Base-by-base conservation (phyloP, 192 early-diverging fungal genomes). In the Coemansia asiatica region DNA sequence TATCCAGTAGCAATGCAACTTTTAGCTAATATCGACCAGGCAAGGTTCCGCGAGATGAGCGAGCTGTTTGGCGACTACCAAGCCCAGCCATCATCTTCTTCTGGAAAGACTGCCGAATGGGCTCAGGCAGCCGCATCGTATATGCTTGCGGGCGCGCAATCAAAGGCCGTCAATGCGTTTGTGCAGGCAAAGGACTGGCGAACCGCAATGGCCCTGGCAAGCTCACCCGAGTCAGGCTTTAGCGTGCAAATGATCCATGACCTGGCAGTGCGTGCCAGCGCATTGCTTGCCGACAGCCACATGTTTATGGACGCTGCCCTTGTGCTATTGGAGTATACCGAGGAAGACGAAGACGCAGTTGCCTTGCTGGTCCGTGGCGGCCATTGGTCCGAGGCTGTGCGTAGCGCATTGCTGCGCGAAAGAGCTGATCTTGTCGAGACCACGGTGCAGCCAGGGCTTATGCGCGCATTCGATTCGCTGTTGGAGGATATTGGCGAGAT, bases 371-470 rank as follows among this genome's bases (percentile, higher is more conserved):
- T 92, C 7, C 86, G 88, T 65, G 91, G 92, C 1, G 68, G 78
- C 12, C 75, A 85, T 12, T 97, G 95, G 95, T 76, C 69, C 6
- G 93, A 95, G 69, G 91, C 92, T 1, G 66, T 86, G 26, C 87
- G 95, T 8, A 68, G 85, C 3, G 86, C 86, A 25, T 78, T 87
- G n/a, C 31, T 83, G 31, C 73, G 85, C 40, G 69, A 79, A 31
- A 88, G 88, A 16, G 27, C 70, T 0, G 92, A 94, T 72, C 66
- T 97, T 29, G 81, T 97, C 50, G 87, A 88, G n/a, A 90, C 90
- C 9, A 84, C 87, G 15, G 71, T 95, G 28, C 80, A 73, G 9
- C 93, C 93, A 0, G 91, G 87, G 1, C 53, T 90, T 35, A 66
- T 76, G 18, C 81, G 84, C 46, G 89, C 74, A 15, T 53, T 57